Evolutionary conservation across 129 eudicot genomes (phyloP).

Genomic region (Flaveria robusta): DNA sequence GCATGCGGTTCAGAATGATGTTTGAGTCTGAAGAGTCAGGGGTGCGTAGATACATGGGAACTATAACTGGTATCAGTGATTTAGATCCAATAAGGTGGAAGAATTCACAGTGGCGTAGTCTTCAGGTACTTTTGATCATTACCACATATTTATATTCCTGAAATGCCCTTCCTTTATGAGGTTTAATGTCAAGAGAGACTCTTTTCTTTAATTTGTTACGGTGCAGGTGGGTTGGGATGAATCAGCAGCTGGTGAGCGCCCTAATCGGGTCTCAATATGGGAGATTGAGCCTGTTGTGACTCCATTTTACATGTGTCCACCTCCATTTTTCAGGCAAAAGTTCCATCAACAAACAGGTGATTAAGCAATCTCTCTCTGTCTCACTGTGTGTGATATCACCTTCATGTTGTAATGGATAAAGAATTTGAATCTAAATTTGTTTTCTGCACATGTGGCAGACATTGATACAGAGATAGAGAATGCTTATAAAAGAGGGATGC

Average conservation of each 20-base stretch:
- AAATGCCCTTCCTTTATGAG: neutral
- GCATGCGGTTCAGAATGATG: conserved; percentile 97
- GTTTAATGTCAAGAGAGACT: too few species aligned
- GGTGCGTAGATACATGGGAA: conserved; percentile 90
- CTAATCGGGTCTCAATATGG: conserved; percentile 90
- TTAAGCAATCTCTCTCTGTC: neutral
- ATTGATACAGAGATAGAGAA: conserved; percentile 72
- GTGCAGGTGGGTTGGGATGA: conserved; percentile 98
- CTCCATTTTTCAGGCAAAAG: conserved; percentile 85
- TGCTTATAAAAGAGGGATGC: conserved; percentile 61
- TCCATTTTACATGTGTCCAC: conserved; percentile 94
- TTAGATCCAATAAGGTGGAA: conserved; percentile 83
- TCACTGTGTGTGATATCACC: neutral
- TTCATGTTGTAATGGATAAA: neutral
- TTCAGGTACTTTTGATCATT: conserved; percentile 52
- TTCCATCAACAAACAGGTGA: conserved; percentile 67
- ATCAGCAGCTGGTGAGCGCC: conserved; percentile 90
- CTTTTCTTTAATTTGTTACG: neutral
- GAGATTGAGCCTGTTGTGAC: conserved; percentile 94
- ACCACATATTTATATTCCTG: neutral
- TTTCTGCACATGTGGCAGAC: conserved; percentile 43
- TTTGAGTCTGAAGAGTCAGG: conserved; percentile 94
- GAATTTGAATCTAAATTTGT: neutral
- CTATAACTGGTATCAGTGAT: conserved; percentile 79
- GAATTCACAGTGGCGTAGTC: conserved; percentile 89